Conservation (phyloP, 2,329 filamentous ascomycete species). For the Diaporthe humulicola region DNA sequence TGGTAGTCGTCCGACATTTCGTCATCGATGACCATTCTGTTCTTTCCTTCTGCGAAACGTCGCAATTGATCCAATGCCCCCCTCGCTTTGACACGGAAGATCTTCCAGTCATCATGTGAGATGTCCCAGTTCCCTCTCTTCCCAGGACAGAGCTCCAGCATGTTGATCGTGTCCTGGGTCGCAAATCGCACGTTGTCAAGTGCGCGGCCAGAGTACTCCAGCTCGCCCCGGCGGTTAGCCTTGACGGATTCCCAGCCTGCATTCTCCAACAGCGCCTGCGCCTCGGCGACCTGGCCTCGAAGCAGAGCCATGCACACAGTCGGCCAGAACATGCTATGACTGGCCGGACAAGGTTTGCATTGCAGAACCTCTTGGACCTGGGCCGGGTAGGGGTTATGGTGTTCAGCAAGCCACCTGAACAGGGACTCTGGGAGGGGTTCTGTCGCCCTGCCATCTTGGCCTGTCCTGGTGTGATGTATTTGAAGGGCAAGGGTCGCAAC, state of each 20-base stretch:
- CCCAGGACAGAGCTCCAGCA: constrained; percentile 81
- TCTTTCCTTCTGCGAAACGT: constrained; percentile 81
- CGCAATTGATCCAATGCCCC: constrained; percentile 79
- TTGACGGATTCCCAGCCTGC: constrained; percentile 85
- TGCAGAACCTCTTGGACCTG: constrained; percentile 76
- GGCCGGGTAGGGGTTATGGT: constrained; percentile 79
- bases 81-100: constrained; percentile 83
- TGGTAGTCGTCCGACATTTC: constrained; percentile 52
- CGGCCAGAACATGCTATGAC: constrained; percentile 87
- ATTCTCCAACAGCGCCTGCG: constrained; percentile 76
- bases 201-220: constrained; percentile 80
- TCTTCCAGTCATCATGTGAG: constrained; percentile 82
- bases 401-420: constrained; percentile 83
- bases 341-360: constrained; percentile 79
- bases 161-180: constrained; percentile 74
- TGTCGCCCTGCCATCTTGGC: constrained; percentile 49
- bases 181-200: constrained; percentile 84
- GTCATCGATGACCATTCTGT: constrained; percentile 52
- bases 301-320: constrained; percentile 80
- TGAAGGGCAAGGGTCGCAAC: constrained; percentile 83
- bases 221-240: constrained; percentile 73
- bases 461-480: constrained; percentile 77
- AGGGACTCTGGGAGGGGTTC: constrained; percentile 81
- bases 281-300: constrained; percentile 79
- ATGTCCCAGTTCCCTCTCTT: constrained; percentile 84